Base-by-base conservation (phyloP, 2,329 filamentous ascomycete genomes). In the Arthrinium phaeospermum region DNA sequence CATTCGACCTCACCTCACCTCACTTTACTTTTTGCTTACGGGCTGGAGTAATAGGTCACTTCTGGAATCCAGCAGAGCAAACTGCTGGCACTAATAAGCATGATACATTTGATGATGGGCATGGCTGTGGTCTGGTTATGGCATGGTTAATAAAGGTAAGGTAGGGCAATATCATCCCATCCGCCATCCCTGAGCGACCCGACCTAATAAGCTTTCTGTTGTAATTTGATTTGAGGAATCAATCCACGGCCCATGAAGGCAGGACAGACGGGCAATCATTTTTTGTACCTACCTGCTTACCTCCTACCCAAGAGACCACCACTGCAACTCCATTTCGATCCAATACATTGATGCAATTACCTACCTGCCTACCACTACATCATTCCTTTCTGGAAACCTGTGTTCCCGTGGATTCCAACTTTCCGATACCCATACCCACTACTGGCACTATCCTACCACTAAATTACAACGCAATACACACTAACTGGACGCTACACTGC, bases 371-470 rank as follows among this genome's bases (percentile, higher is more conserved):
- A 30, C 51, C 51, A 16, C 51, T 30, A 53, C 24, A 53, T 53
- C 27, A 34, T 64, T 37, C 57, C 10, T n/a, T 64, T 64, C 57
- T 61, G 27, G 53, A 41, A 64, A 41, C 34, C 19, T 64, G 57
- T 64, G 57, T 64, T 49, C 67, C 67, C 67, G 49, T 34, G 45
- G n/a, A 69, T 69, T 69, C 67, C 67, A 49, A 69, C 67, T 49
- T 47, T 68, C 51, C 51, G 12, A 27, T 30, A 30, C 27, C 27
- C 51, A 34, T 37, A 61, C 53, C 53, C 53, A 61, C 57, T 64
- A 41, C 57, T 41, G 34, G 22, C 34, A 64, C 57, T 41, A 64
- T 64, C 30, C 57, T 64, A 34, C 30, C 57, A 64, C 57, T 64
- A 64, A 64, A 64, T 41, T 22, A 41, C 57, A 64, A 41, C 34